Conservation (phyloP, 2,329 filamentous ascomycete species). For the Trichoderma breve region DNA sequence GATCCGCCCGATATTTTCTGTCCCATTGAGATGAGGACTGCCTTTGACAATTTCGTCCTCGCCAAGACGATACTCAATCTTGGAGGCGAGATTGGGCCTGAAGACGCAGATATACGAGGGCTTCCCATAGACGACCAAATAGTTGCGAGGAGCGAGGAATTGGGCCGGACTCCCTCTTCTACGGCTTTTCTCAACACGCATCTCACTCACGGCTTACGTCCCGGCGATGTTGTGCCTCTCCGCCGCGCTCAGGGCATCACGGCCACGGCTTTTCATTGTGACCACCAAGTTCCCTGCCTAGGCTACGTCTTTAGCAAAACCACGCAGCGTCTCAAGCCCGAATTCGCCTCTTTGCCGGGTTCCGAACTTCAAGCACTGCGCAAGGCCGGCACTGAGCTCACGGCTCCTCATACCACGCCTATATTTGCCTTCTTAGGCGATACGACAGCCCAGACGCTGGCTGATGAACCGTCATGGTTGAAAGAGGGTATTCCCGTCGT, state of each 20-base stretch:
- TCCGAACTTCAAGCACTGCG: constrained; percentile 40
- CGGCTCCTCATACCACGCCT: constrained; percentile 37
- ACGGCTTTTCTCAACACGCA: constrained; percentile 38
- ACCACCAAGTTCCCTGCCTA: constrained; percentile 47
- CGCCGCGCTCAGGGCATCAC: constrained; percentile 37
- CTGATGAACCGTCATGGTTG: constrained; percentile 41
- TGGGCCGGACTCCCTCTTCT: constrained; percentile 9
- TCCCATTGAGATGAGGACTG: constrained; percentile 39
- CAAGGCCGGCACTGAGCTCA: constrained; percentile 39
- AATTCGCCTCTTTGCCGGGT: constrained; percentile 38
- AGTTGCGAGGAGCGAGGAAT: constrained; percentile 17
- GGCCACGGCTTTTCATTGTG: constrained; percentile 44
- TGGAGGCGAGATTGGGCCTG: constrained; percentile 37
- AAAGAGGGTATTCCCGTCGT: constrained; percentile 42
- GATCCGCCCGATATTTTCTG: constrained; percentile 48
- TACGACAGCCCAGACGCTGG: constrained; percentile 42
- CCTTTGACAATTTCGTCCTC: constrained; percentile 41
- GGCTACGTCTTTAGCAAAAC: constrained; percentile 46
- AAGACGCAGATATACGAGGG: constrained; percentile 26
- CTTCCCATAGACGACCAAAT: constrained; percentile 19
- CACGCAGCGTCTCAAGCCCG: constrained; percentile 39
- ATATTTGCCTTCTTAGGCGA: constrained; percentile 51
- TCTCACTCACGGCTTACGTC: constrained; percentile 37
- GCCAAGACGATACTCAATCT: constrained; percentile 43
- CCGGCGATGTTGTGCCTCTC: constrained; percentile 39